Conservation (phyloP, 2,329 filamentous ascomycete genomes). For the Neopestalotiopsis rosae region DNA sequence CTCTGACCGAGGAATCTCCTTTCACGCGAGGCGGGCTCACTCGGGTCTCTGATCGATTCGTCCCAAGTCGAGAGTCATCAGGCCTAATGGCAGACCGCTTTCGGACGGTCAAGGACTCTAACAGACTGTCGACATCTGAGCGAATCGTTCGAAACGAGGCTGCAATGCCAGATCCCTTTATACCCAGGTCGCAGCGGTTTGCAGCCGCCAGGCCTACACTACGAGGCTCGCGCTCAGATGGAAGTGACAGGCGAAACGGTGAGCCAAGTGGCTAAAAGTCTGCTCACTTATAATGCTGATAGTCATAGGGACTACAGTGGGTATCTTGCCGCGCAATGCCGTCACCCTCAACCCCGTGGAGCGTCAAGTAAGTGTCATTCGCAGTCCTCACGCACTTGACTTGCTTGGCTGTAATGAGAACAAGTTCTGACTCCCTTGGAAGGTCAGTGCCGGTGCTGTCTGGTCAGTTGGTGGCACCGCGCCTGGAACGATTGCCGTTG, state of each 20-base stretch:
- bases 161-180: slow-evolving; percentile 49
- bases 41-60: slow-evolving; percentile 52
- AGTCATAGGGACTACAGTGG: slow-evolving; percentile 10
- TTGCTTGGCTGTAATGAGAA: background rate
- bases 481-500: slow-evolving; percentile 58
- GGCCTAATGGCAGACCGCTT: slow-evolving; percentile 49
- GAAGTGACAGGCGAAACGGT: slow-evolving; percentile 30
- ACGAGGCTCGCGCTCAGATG: slow-evolving; percentile 34
- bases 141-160: slow-evolving; percentile 48
- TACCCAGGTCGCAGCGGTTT: slow-evolving; percentile 37
- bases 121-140: slow-evolving; percentile 49
- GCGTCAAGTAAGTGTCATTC: slow-evolving; percentile 40
- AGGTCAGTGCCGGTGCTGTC: slow-evolving; percentile 69
- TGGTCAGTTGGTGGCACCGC: slow-evolving; percentile 80
- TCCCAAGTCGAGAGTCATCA: slow-evolving; percentile 47
- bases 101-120: slow-evolving; percentile 47
- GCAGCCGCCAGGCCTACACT: slow-evolving; percentile 31
- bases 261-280: slow-evolving; percentile 21
- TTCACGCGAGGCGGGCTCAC: background rate
- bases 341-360: slow-evolving; percentile 31
- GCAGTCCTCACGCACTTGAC: too few species aligned
- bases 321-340: slow-evolving; percentile 3
- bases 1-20: background rate
- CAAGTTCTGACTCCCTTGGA: background rate
- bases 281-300: background rate